A percentile compares a stretch with the other conserved stretches of the same genome.
These are phyloP conservation scores for Poa pratensis DNA, from an alignment of 176 grass and related monocot genomes.

Conservation along the genomic window DNA sequence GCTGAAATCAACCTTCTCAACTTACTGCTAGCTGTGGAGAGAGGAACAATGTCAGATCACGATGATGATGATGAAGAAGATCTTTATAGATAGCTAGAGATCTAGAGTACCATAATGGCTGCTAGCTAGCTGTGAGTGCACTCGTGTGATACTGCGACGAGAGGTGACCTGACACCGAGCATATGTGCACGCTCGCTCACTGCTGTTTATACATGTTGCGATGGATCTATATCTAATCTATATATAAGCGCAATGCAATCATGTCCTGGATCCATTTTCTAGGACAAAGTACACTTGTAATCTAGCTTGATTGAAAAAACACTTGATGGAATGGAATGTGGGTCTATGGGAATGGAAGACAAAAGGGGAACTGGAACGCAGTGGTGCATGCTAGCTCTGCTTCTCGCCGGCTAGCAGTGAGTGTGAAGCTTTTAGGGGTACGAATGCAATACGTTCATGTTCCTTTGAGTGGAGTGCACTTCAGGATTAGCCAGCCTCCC, in stretches of 20 bases:
- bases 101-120: constrained; percentile 19
- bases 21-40: background rate
- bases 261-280: background rate
- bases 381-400: background rate
- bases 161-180: background rate
- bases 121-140: constrained; percentile 27
- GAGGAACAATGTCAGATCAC: background rate
- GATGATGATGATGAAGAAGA: background rate
- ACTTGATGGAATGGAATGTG: background rate
- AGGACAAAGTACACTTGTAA: background rate
- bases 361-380: background rate
- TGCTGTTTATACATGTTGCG: background rate
- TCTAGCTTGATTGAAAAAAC: background rate
- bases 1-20: constrained; percentile 26
- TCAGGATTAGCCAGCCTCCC: constrained; percentile 33
- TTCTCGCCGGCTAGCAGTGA: constrained; percentile 3
- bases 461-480: constrained; percentile 93
- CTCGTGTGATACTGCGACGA: constrained; percentile 22
- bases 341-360: background rate
- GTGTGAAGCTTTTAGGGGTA: constrained; percentile 42
- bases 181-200: background rate
- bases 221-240: no score
- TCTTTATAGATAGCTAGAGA: constrained; percentile 18
- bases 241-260: no score
- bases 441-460: constrained; percentile 27